Conservation (phyloP, 1,284 basidiomycete species). For the Papiliotrema flavescens region DNA sequence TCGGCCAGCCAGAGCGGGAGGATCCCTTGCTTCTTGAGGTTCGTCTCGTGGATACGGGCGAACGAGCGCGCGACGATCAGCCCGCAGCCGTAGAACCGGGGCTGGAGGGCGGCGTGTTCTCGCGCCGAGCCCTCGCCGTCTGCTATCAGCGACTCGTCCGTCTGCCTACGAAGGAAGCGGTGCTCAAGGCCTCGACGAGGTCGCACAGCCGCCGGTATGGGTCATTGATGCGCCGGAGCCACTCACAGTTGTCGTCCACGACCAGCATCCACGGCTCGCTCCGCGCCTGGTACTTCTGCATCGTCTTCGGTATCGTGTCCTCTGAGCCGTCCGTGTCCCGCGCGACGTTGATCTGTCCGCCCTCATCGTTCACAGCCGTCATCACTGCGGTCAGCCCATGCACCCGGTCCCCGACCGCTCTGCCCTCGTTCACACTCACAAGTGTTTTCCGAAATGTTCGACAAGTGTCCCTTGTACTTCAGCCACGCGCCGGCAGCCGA, state of each 20-base stretch:
- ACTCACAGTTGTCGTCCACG: conserved; percentile 75
- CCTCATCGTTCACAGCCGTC: conserved; percentile 86
- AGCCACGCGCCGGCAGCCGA: conserved; percentile 95
- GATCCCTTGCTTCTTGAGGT: conserved; percentile 96
- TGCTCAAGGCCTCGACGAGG: too few species aligned
- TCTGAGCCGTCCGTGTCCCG: conserved; percentile 63
- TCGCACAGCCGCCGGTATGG: neutral
- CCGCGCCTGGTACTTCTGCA: conserved; percentile 77
- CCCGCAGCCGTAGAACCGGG: conserved; percentile 86
- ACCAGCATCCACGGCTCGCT: conserved; percentile 88
- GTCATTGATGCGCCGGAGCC: neutral
- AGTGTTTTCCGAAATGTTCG: conserved; percentile 95
- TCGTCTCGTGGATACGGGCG: conserved; percentile 97
- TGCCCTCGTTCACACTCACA: conserved; percentile 54
- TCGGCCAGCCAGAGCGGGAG: conserved; percentile 88
- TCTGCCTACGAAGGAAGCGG: too few species aligned
- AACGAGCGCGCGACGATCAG: conserved; percentile 88
- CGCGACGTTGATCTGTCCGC: conserved; percentile 83
- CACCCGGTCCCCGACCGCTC: neutral
- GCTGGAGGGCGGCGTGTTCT: conserved; percentile 96
- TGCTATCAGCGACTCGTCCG: conserved; percentile 26
- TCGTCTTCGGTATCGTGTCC: conserved; percentile 83
- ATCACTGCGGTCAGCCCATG: conserved; percentile 55
- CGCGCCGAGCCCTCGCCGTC: conserved; percentile 82
- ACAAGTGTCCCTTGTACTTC: conserved; percentile 91